These are phyloP conservation scores for Petunia axillaris DNA, from an alignment of 257 asterid species.

Conservation along the genomic window DNA sequence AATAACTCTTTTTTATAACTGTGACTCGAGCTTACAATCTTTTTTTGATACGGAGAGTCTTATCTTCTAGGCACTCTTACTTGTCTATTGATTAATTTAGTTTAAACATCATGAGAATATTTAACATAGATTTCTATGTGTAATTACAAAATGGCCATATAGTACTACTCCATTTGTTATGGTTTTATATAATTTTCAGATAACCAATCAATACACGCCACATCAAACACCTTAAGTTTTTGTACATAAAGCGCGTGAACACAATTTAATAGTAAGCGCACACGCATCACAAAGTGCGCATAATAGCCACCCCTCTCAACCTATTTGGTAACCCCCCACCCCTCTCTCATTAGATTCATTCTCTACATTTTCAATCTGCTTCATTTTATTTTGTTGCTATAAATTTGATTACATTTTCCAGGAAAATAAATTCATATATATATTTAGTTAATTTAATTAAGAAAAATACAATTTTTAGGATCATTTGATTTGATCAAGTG, in stretches of 20 bases:
- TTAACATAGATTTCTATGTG: no score
- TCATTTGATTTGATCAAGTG: not conserved
- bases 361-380: not conserved
- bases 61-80: no score
- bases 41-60: no score
- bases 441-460: not conserved
- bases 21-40: no score
- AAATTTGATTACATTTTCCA: not conserved
- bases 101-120: no score
- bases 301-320: not conserved
- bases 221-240: not conserved
- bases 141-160: no score
- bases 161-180: no score
- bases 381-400: not conserved
- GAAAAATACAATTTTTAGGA: not conserved
- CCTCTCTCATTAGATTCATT: not conserved
- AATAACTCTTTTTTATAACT: no score
- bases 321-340: constrained; percentile 1
- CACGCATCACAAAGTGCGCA: constrained; percentile 24
- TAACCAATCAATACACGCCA: no score
- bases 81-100: no score
- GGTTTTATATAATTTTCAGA: no score
- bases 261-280: not conserved
- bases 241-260: not conserved
- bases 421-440: not conserved